A percentile compares a stretch with the other conserved stretches of the same genome.
Conservation (phyloP, 2,329 filamentous ascomycete species). For the Elsinoe australis region DNA sequence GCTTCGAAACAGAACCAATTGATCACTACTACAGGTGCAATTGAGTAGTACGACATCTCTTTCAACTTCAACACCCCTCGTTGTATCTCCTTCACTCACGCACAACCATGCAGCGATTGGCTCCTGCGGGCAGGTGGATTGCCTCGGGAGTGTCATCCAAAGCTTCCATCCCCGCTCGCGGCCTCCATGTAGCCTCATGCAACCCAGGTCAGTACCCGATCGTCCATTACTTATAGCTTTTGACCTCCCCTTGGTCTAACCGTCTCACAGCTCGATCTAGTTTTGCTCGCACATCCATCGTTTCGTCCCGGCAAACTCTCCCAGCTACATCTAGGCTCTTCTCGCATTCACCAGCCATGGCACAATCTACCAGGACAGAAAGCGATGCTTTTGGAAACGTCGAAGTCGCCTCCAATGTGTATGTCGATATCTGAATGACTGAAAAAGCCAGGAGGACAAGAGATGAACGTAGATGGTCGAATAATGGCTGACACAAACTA, state of each 20-base stretch:
- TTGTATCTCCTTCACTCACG: not conserved
- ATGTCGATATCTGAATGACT: not conserved
- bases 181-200: conserved; percentile 3
- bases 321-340: conserved; percentile 4
- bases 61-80: not conserved
- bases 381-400: conserved; percentile 97
- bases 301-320: not conserved
- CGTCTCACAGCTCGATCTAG: not conserved
- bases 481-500: not conserved
- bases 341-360: conserved; percentile 24
- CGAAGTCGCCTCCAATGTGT: conserved; percentile 77
- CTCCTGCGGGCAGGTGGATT: conserved; percentile 8
- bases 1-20: not conserved
- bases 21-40: not conserved
- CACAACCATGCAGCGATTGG: conserved; percentile 10
- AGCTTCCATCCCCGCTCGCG: conserved; percentile 17
- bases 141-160: conserved; percentile 14
- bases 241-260: not conserved
- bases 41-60: not conserved
- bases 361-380: conserved; percentile 62
- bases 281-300: not conserved
- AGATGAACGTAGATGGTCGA: not conserved
- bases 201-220: conserved; percentile 15
- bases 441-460: not conserved
- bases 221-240: not conserved